Evolutionary conservation across 139 green algal species (phyloP).

Genomic region (Coelastrella sp.): DNA sequence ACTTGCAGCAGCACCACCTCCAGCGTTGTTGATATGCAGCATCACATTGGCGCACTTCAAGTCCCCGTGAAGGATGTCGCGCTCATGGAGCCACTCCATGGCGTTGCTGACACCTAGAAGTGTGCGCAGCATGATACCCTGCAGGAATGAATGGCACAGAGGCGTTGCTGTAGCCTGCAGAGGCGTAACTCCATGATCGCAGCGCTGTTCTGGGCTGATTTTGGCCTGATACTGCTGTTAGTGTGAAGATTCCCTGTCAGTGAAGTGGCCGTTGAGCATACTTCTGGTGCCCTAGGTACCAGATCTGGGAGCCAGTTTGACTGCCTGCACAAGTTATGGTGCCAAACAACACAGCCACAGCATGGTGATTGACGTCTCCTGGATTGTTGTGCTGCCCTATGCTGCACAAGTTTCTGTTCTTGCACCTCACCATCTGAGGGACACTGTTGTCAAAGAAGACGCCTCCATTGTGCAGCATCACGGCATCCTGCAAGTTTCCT

Average conservation of each 20-base stretch:
- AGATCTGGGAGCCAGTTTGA: too few species aligned
- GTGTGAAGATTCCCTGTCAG: too few species aligned
- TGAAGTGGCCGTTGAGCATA: too few species aligned
- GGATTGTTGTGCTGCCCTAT: too few species aligned
- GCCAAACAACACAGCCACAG: too few species aligned
- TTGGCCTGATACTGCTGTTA: too few species aligned
- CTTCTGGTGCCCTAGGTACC: too few species aligned
- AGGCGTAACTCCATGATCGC: neutral
- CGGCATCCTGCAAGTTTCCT: slow-evolving; percentile 49
- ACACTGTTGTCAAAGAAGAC: slow-evolving; percentile 7
- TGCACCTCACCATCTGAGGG: slow-evolving; percentile 25
- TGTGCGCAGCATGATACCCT: slow-evolving; percentile 15
- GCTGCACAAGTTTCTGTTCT: too few species aligned
- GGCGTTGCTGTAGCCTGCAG: neutral
- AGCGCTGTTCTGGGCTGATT: neutral
- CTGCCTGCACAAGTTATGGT: too few species aligned
- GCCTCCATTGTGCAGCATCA: neutral
- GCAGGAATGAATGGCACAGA: neutral
- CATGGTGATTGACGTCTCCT: too few species aligned
- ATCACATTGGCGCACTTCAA: slow-evolving; percentile 38
- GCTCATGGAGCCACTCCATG: slow-evolving; percentile 30
- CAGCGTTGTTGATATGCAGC: neutral
- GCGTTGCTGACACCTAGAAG: slow-evolving; percentile 10
- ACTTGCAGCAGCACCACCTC: neutral
- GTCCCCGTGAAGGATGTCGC: slow-evolving; percentile 44